Conservation (phyloP, 352 stramenopile species). For the Phytophthora agathidicida region DNA sequence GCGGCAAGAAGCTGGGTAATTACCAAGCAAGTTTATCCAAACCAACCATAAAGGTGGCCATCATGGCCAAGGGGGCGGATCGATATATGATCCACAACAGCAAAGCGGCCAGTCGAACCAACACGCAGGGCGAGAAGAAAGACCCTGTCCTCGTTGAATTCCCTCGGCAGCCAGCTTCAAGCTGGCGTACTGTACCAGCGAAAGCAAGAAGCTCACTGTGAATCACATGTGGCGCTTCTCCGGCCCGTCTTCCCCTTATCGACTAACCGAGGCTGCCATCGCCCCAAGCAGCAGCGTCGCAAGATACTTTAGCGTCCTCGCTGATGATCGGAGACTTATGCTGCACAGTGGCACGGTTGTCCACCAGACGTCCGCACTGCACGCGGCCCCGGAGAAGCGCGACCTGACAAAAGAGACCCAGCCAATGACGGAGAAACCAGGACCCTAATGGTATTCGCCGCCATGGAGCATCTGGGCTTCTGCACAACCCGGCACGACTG, state of each 20-base stretch:
- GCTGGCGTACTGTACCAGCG: too few relatives aligned
- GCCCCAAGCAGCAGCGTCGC: slow-evolving; percentile 3
- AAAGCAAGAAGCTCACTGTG: too few relatives aligned
- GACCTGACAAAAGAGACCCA: neutral
- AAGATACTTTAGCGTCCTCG: slow-evolving; percentile 2
- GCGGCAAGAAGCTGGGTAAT: neutral
- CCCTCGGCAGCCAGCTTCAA: too few relatives aligned
- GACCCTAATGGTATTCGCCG: too few relatives aligned
- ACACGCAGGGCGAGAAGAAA: too few relatives aligned
- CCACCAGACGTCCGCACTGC: neutral
- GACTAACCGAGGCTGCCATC: slow-evolving; percentile 17
- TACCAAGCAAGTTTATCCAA: neutral
- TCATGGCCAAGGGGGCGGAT: neutral
- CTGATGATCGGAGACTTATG: slow-evolving; percentile 4
- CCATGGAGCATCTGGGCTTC: slow-evolving; percentile 17
- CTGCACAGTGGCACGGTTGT: slow-evolving; percentile 5
- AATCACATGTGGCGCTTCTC: too few relatives aligned
- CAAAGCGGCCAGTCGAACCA: neutral
- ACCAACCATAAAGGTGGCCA: neutral
- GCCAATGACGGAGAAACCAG: too few relatives aligned
- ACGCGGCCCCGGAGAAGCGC: slow-evolving; percentile 6
- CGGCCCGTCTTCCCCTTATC: slow-evolving; percentile 18
- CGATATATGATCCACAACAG: neutral
- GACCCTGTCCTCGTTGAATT: too few relatives aligned
- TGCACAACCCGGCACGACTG: slow-evolving; percentile 17